phyloP scores from a whole-genome alignment of 768 basidiomycete species.

The Rhizopogon sp. region DNA sequence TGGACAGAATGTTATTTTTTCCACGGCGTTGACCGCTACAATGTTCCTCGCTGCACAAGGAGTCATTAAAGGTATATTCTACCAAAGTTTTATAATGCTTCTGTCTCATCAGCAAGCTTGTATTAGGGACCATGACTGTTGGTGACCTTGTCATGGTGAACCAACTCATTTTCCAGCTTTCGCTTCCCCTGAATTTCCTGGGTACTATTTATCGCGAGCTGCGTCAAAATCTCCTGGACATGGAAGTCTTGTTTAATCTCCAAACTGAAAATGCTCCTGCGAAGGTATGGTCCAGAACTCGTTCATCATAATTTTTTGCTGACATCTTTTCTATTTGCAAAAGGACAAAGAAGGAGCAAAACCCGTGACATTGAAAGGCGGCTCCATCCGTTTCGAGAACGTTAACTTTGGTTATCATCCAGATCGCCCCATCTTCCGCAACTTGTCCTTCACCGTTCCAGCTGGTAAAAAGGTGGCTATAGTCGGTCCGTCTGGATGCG shows the following conservation, averaged over 20 bases:
- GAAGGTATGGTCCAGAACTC: constrained; percentile 35
- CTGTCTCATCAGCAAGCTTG: constrained; percentile 2
- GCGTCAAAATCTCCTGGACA: constrained; percentile 92
- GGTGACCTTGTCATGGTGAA: constrained; percentile 99
- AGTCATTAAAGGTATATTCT: constrained; percentile 71
- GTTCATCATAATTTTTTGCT: not conserved
- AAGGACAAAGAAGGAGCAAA: constrained; percentile 69
- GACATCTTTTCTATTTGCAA: not conserved
- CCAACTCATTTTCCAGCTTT: constrained; percentile 96
- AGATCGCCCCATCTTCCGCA: constrained; percentile 85
- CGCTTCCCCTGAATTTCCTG: constrained; percentile 93
- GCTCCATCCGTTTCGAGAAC: constrained; percentile 89
- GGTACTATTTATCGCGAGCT: constrained; percentile 97
- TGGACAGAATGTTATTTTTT: constrained; percentile 96
- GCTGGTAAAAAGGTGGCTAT: constrained; percentile 97
- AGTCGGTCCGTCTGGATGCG: constrained; percentile 95
- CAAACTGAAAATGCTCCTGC: constrained; percentile 75
- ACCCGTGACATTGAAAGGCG: constrained; percentile 68
- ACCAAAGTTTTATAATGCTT: not conserved
- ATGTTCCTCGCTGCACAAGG: constrained; percentile 98
- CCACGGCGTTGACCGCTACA: constrained; percentile 84
- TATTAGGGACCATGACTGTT: constrained; percentile 89
- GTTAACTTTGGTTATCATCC: constrained; percentile 90
- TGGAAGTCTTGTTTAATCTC: constrained; percentile 93
- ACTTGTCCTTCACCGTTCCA: constrained; percentile 86